Evolutionary conservation across 148 eudicot species (phyloP).

Genomic region (Rhododendron mucronatum): DNA sequence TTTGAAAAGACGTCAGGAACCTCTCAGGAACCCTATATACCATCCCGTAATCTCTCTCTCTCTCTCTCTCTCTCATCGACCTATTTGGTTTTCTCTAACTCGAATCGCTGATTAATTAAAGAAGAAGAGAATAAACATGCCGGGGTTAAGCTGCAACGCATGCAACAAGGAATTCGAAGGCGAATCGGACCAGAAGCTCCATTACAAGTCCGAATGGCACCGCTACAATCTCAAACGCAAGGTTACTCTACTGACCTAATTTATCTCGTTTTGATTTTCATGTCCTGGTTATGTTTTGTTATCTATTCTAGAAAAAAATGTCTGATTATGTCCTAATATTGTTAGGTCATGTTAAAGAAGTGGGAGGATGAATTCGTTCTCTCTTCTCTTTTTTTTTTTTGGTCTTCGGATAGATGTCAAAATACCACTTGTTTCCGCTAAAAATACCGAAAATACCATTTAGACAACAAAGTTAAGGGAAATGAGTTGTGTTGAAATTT

Average conservation of each 20-base stretch:
- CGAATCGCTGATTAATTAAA: neutral
- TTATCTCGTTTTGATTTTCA: neutral
- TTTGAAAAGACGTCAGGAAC: neutral
- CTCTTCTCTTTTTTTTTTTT: no score
- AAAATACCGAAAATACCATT: no score
- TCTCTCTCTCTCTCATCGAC: neutral
- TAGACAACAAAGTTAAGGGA: no score
- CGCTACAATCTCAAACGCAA: constrained; percentile 99
- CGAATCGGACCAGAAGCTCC: constrained; percentile 73
- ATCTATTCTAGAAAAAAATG: neutral
- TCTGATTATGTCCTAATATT: neutral
- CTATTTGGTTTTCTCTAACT: neutral
- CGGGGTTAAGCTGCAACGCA: constrained; percentile 78
- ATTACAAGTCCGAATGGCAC: constrained; percentile 99
- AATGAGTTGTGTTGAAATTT: no score
- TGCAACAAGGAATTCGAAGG: constrained; percentile 78
- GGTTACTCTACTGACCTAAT: constrained; percentile 26
- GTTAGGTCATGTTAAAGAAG: neutral
- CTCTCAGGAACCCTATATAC: neutral
- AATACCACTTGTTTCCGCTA: no score
- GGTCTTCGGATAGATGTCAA: no score
- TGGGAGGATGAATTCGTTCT: no score
- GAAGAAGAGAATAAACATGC: constrained; percentile 33
- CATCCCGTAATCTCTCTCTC: neutral
- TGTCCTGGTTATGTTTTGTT: neutral